phyloP scores from a whole-genome alignment of 2,329 filamentous ascomycete species.

The Aspergillus luchuensis region DNA sequence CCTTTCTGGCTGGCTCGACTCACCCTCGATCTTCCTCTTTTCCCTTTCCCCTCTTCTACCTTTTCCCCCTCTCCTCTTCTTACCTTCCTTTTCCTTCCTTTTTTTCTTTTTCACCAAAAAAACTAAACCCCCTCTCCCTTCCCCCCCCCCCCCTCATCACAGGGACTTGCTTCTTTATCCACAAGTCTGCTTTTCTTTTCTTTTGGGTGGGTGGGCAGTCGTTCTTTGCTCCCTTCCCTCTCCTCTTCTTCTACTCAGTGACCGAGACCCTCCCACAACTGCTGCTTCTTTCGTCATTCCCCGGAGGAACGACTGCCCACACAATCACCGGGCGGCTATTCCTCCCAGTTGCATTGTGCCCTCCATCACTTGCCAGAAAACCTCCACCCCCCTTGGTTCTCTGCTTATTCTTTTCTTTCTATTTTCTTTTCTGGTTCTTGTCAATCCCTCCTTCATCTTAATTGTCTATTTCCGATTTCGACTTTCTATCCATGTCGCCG shows the following conservation, averaged over 20 bases:
- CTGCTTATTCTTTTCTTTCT: conserved; percentile 3
- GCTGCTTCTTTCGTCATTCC: conserved; percentile 35
- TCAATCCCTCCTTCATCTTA: conserved; percentile 12
- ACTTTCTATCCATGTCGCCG: neutral
- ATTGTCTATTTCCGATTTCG: conserved; percentile 6
- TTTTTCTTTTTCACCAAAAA: conserved; percentile 12
- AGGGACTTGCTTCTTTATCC: conserved; percentile 19
- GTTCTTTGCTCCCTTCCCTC: conserved; percentile 24
- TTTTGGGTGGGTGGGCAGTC: conserved; percentile 25
- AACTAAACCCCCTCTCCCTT: conserved; percentile 6
- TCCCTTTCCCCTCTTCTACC: conserved; percentile 19
- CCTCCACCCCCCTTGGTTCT: conserved; percentile 2
- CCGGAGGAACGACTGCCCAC: conserved; percentile 45
- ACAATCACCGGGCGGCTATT: conserved; percentile 25
- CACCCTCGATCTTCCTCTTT: conserved; percentile 15
- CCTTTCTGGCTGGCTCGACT: conserved; percentile 12
- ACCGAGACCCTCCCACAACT: conserved; percentile 11
- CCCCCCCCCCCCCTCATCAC: conserved; percentile 17
- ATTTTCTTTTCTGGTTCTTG: conserved; percentile 9
- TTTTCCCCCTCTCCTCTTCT: neutral
- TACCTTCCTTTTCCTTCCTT: conserved; percentile 18
- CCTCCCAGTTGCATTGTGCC: conserved; percentile 17
- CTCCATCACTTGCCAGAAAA: conserved; percentile 8
- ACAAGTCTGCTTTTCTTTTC: conserved; percentile 16
- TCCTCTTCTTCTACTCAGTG: conserved; percentile 20